Evolutionary conservation across 768 basidiomycete species (phyloP).

Genomic region (Boletus patriciae): DNA sequence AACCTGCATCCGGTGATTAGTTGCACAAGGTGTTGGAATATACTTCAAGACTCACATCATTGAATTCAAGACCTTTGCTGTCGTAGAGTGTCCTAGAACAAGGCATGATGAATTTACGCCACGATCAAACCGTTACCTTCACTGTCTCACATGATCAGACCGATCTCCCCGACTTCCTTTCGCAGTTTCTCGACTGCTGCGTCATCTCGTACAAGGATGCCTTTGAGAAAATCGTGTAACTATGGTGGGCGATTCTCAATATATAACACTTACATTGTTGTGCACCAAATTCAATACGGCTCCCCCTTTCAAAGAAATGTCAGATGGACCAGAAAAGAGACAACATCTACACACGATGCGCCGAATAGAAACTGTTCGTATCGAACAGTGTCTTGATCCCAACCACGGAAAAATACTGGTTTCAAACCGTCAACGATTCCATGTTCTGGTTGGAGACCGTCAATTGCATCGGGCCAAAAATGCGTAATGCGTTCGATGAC

Average conservation of each 20-base stretch:
- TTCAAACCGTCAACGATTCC: slow-evolving; percentile 54
- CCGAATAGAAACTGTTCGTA: slow-evolving; percentile 62
- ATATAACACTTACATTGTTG: slow-evolving; percentile 53
- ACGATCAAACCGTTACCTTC: not conserved
- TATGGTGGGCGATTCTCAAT: not conserved
- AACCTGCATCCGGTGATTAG: slow-evolving; percentile 43
- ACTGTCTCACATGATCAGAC: slow-evolving; percentile 52
- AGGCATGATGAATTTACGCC: not conserved
- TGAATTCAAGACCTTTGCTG: slow-evolving; percentile 33
- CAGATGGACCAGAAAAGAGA: not conserved
- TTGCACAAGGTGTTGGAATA: not conserved
- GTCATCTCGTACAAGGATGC: slow-evolving; percentile 68
- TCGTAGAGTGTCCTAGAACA: slow-evolving; percentile 31
- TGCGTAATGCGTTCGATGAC: slow-evolving; percentile 59
- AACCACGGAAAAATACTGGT: slow-evolving; percentile 57
- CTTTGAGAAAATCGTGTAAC: slow-evolving; percentile 32
- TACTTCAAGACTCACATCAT: slow-evolving; percentile 11
- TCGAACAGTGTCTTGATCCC: slow-evolving; percentile 41
- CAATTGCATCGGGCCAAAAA: slow-evolving; percentile 68
- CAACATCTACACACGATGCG: slow-evolving; percentile 36
- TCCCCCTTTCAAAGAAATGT: slow-evolving; percentile 36
- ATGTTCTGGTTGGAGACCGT: slow-evolving; percentile 53
- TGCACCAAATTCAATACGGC: slow-evolving; percentile 58
- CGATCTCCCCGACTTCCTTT: slow-evolving; percentile 55
- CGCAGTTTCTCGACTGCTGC: slow-evolving; percentile 47